These are phyloP conservation scores for Aleurites moluccanus DNA, from an alignment of 441 rosid genomes.

Conservation along the genomic window DNA sequence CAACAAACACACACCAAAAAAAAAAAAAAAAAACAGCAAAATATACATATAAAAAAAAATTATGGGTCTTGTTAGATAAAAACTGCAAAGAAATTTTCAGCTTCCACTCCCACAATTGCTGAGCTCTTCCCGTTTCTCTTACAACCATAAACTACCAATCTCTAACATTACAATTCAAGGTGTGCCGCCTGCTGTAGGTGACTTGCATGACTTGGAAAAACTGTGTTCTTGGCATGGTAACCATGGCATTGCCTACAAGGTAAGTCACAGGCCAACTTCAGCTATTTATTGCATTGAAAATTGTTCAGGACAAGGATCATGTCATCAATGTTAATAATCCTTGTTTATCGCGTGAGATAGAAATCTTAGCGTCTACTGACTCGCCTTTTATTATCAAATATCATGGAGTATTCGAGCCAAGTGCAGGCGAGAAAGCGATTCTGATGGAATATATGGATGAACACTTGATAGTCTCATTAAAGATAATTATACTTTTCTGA, in stretches of 20 bases:
- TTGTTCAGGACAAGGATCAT: conserved; percentile 33
- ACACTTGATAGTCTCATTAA: conserved; percentile 45
- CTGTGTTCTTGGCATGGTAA: conserved; percentile 73
- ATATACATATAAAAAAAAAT: no score
- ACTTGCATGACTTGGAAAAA: conserved; percentile 43
- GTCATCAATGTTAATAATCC: conserved; percentile 37
- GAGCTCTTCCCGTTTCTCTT: conserved; percentile 34
- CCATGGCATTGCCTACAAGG: conserved; percentile 62
- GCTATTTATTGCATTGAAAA: conserved; percentile 56
- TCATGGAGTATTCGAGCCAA: conserved; percentile 50
- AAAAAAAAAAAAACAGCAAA: not conserved
- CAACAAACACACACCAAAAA: not conserved
- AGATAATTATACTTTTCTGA: conserved; percentile 45
- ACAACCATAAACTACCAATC: conserved; percentile 27
- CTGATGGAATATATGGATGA: conserved; percentile 67
- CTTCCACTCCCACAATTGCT: conserved; percentile 50
- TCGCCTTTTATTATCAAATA: conserved; percentile 52
- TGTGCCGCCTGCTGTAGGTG: not conserved
- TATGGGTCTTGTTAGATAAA: conserved; percentile 58
- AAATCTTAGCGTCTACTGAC: conserved; percentile 64
- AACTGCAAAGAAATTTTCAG: conserved; percentile 64
- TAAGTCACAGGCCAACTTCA: conserved; percentile 43
- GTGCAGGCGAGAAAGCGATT: conserved; percentile 53
- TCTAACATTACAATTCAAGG: conserved; percentile 19
- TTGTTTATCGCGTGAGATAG: conserved; percentile 49